Percentiles rank a stretch among this genome's conserved stretches.
Conservation (phyloP, 805 yeast genomes). For the Aciculoconidium aculeatum region DNA sequence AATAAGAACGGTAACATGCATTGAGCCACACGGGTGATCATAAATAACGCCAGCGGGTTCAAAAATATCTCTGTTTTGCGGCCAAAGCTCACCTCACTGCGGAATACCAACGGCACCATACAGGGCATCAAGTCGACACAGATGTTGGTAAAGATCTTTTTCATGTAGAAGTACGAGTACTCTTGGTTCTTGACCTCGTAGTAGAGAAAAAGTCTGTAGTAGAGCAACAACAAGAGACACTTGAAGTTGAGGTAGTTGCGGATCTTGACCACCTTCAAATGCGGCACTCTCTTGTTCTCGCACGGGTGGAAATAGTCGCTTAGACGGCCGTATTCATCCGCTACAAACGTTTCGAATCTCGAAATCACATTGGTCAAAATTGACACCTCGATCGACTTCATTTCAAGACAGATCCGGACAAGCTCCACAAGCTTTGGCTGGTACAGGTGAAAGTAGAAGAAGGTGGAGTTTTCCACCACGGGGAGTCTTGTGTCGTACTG, state of each 20-base stretch:
- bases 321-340: no score
- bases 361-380: no score
- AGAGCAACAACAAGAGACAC: slow-evolving; percentile 19
- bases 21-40: slow-evolving; percentile 25
- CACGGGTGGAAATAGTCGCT: no score
- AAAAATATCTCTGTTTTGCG: slow-evolving; percentile 34
- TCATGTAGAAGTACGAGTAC: slow-evolving; percentile 29
- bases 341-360: no score
- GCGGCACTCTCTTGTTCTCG: no score
- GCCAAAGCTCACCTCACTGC: slow-evolving; percentile 34
- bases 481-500: slow-evolving; percentile 27
- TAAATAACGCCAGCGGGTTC: slow-evolving; percentile 30
- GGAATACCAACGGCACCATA: slow-evolving; percentile 23
- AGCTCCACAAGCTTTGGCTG: no score
- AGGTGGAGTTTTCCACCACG: slow-evolving; percentile 29
- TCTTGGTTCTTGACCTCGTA: slow-evolving; percentile 28
- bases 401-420: no score
- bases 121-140: slow-evolving; percentile 27
- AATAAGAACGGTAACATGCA: slow-evolving; percentile 19
- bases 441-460: slow-evolving; percentile 23
- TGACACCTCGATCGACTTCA: no score
- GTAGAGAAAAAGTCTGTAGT: slow-evolving; percentile 32
- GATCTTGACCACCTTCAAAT: slow-evolving; percentile 12
- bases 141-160: slow-evolving; percentile 20
- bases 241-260: slow-evolving; percentile 13